Evolutionary conservation across 2,329 filamentous ascomycete species (phyloP).

Genomic region (Daldinia sp.): DNA sequence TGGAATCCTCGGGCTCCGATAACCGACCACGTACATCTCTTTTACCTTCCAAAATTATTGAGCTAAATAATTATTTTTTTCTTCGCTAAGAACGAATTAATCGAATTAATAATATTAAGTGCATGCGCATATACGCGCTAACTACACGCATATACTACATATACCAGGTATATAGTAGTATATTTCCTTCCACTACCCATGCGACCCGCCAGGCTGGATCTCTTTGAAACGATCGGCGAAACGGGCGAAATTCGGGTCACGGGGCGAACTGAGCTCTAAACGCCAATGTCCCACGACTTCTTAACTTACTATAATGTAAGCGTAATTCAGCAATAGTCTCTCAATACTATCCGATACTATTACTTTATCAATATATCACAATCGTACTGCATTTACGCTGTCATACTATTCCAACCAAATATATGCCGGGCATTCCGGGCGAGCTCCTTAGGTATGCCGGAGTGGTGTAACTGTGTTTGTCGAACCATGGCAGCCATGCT

Average conservation of each 20-base stretch:
- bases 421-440: conserved; percentile 17
- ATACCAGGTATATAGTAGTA: neutral
- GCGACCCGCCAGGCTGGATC: conserved; percentile 34
- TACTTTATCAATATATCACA: conserved; percentile 1
- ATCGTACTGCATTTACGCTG: conserved; percentile 21
- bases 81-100: too few relatives aligned
- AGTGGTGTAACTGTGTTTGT: neutral
- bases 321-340: conserved; percentile 12
- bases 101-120: too few relatives aligned
- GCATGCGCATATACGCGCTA: neutral
- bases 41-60: too few relatives aligned
- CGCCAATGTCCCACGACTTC: conserved; percentile 23
- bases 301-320: neutral
- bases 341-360: conserved; percentile 18
- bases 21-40: neutral
- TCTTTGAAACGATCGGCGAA: conserved; percentile 10
- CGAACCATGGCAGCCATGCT: neutral
- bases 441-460: neutral
- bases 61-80: too few relatives aligned
- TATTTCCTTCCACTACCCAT: conserved; percentile 1
- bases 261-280: neutral
- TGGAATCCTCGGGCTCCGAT: neutral
- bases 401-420: conserved; percentile 18
- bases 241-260: conserved; percentile 8
- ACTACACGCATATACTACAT: neutral